A percentile compares a stretch with the other conserved stretches of the same genome.
Evolutionary conservation across 192 early-diverging fungal genomes (phyloP).

Genomic region (Linnemannia zychae): DNA sequence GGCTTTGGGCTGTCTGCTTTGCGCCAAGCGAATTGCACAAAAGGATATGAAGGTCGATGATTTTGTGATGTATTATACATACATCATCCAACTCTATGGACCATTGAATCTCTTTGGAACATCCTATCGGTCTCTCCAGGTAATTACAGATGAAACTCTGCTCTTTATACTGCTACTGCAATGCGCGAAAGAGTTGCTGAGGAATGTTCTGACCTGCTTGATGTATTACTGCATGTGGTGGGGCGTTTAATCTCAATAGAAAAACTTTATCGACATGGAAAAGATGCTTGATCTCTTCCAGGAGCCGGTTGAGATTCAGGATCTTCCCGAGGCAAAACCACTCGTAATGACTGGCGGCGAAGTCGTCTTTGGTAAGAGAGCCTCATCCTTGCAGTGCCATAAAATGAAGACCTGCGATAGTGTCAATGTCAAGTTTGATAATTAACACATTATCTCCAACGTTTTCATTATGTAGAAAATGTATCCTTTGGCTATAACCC

Average conservation of each 20-base stretch:
- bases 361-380: constrained; percentile 77
- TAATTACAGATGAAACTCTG: constrained; percentile 44
- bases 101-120: constrained; percentile 97
- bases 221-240: constrained; percentile 65
- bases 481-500: constrained; percentile 90
- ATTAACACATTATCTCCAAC: neutral
- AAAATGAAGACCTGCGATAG: neutral
- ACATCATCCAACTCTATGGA: constrained; percentile 95
- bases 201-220: constrained; percentile 24
- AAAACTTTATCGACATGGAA: constrained; percentile 78
- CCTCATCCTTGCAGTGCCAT: neutral
- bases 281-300: constrained; percentile 61
- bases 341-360: constrained; percentile 74
- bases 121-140: constrained; percentile 95
- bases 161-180: neutral
- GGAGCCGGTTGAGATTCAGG: constrained; percentile 72
- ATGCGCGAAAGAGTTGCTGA: neutral
- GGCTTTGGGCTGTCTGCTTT: constrained; percentile 80
- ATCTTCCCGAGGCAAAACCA: constrained; percentile 61
- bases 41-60: constrained; percentile 92
- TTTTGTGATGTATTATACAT: constrained; percentile 95
- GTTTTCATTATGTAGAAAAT: constrained; percentile 66
- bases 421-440: neutral
- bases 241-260: constrained; percentile 63
- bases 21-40: constrained; percentile 79